Evolutionary conservation across 2,329 filamentous ascomycete genomes (phyloP).

Genomic region (Shiraia sp.): DNA sequence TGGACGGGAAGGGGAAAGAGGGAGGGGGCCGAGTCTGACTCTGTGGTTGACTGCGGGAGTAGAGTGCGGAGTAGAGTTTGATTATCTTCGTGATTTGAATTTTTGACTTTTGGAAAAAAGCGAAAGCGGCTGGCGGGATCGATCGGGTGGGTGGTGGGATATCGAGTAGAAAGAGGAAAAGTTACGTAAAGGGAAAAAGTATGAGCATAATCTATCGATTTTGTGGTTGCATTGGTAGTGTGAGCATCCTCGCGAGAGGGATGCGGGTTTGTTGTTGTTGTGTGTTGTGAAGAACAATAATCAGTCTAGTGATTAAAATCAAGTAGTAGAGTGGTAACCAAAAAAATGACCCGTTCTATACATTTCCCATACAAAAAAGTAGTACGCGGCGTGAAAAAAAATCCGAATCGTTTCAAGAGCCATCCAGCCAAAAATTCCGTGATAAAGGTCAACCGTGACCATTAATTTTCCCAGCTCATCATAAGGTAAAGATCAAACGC

Average conservation of each 20-base stretch:
- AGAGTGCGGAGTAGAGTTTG: no score
- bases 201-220: neutral
- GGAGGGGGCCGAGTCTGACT: no score
- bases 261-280: no score
- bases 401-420: neutral
- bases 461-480: conserved; percentile 1
- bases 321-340: conserved; percentile 9
- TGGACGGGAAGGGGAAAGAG: no score
- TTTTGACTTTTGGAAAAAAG: neutral
- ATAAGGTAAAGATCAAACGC: neutral
- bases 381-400: no score
- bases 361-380: no score
- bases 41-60: no score
- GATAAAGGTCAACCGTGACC: neutral
- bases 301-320: conserved; percentile 25
- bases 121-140: no score
- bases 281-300: no score
- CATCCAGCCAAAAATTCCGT: neutral
- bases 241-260: conserved; percentile 13
- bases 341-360: no score
- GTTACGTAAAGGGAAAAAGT: neutral
- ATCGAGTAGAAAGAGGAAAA: neutral
- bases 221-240: neutral
- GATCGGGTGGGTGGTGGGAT: no score
- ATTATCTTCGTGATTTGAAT: no score